These are phyloP conservation scores for Xylariaceae sp. DNA, from an alignment of 2,329 filamentous ascomycete genomes.

Conservation along the genomic window DNA sequence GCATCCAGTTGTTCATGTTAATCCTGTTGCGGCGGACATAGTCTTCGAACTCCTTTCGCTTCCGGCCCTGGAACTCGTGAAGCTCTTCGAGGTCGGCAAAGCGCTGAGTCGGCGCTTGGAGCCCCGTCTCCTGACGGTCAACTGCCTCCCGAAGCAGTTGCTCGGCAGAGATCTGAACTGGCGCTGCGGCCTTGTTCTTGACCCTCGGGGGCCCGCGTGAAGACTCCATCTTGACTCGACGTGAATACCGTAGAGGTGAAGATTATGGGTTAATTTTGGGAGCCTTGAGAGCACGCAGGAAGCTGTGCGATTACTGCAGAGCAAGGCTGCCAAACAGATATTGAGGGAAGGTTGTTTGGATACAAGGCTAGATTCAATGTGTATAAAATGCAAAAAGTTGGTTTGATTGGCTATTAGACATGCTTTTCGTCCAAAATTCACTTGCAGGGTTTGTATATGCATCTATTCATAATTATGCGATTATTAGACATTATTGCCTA, in stretches of 20 bases:
- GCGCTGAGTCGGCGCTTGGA: conserved; percentile 90
- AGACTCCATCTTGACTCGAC: conserved; percentile 72
- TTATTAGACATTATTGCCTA: too few species aligned
- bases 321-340: conserved; percentile 7
- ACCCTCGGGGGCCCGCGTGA: conserved; percentile 91
- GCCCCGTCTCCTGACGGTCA: conserved; percentile 85
- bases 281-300: background rate
- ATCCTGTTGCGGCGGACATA: conserved; percentile 94
- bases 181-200: conserved; percentile 97
- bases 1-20: conserved; percentile 99
- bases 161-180: conserved; percentile 90
- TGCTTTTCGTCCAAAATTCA: background rate
- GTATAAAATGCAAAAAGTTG: background rate
- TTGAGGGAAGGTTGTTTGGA: conserved; percentile 1
- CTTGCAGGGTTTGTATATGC: background rate
- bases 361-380: conserved; percentile 11
- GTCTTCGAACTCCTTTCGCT: conserved; percentile 95
- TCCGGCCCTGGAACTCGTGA: conserved; percentile 94
- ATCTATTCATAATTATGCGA: background rate
- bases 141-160: conserved; percentile 97
- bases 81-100: conserved; percentile 97
- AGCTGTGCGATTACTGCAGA: background rate
- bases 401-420: background rate
- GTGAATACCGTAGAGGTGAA: background rate
- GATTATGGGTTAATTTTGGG: background rate